Conservation (phyloP, 2,329 filamentous ascomycete species). For the Fusarium coffeatum region DNA sequence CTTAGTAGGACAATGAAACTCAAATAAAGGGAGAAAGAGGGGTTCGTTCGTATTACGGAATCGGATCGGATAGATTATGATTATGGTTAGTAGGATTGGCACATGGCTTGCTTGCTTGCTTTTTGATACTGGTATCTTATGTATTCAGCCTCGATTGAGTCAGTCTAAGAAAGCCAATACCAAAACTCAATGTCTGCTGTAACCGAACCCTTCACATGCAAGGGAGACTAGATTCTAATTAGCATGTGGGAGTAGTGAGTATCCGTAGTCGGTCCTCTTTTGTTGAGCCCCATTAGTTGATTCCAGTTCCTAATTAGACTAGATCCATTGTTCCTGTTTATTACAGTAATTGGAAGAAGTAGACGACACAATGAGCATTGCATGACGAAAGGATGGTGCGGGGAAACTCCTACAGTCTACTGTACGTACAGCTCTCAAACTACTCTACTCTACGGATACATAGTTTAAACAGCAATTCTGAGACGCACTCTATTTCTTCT, state of each 20-base stretch:
- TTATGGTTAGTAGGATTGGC: background rate
- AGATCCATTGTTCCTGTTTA: background rate
- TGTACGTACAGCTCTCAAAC: background rate
- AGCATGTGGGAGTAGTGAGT: background rate
- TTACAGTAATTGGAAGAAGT: background rate
- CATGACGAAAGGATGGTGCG: constrained; percentile 25
- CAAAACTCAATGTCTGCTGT: constrained; percentile 1
- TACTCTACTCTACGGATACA: background rate
- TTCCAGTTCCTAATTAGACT: background rate
- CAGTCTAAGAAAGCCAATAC: background rate
- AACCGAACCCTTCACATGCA: constrained; percentile 18
- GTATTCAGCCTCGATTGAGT: background rate
- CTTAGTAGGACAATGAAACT: background rate
- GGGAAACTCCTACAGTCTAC: background rate
- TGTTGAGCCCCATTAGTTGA: constrained; percentile 11
- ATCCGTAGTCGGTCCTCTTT: constrained; percentile 7
- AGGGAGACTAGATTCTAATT: constrained; percentile 12
- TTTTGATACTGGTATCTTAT: background rate
- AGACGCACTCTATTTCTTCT: constrained; percentile 5
- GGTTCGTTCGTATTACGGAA: background rate
- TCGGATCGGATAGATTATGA: background rate
- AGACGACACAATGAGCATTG: constrained; percentile 22
- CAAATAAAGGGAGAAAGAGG: background rate
- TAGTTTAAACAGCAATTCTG: constrained; percentile 19
- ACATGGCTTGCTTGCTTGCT: background rate